A percentile compares a stretch with the other conserved stretches of the same genome.
phyloP scores from a whole-genome alignment of 768 basidiomycete genomes.

The Arthromyces matolae region DNA sequence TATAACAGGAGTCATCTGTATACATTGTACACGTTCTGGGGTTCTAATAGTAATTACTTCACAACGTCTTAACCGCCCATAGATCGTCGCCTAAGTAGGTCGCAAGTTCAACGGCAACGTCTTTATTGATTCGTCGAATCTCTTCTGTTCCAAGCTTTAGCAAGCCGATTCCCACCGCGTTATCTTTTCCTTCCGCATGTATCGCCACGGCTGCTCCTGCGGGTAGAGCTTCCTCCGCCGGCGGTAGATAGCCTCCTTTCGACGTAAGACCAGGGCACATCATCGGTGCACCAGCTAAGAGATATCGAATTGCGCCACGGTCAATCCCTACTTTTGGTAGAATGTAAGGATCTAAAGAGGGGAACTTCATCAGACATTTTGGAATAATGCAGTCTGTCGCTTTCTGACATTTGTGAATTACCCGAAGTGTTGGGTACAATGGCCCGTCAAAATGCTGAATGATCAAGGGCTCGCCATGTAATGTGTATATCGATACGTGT shows the following conservation, averaged over 20 bases:
- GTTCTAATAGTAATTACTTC: constrained; percentile 22
- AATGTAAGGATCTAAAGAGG: constrained; percentile 77
- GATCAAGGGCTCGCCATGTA: constrained; percentile 83
- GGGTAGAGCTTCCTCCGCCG: constrained; percentile 60
- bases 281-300: constrained; percentile 91
- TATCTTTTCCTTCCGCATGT: constrained; percentile 93
- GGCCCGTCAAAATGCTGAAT: constrained; percentile 98
- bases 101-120: constrained; percentile 83
- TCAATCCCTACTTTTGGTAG: constrained; percentile 88
- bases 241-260: constrained; percentile 82
- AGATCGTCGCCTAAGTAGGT: constrained; percentile 86
- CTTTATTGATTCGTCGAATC: constrained; percentile 87
- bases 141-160: constrained; percentile 84
- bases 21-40: constrained; percentile 24
- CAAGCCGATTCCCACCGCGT: constrained; percentile 83
- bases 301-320: constrained; percentile 96
- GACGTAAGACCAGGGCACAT: constrained; percentile 98
- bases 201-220: constrained; percentile 83
- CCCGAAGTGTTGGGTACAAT: constrained; percentile 80
- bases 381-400: not conserved
- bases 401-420: constrained; percentile 93
- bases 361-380: not conserved
- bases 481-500: constrained; percentile 88
- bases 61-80: constrained; percentile 69
- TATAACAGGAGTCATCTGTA: too few species aligned